These are phyloP conservation scores for Diplotaxis tenuifolia DNA, from an alignment of 345 rosid genomes.

Conservation along the genomic window DNA sequence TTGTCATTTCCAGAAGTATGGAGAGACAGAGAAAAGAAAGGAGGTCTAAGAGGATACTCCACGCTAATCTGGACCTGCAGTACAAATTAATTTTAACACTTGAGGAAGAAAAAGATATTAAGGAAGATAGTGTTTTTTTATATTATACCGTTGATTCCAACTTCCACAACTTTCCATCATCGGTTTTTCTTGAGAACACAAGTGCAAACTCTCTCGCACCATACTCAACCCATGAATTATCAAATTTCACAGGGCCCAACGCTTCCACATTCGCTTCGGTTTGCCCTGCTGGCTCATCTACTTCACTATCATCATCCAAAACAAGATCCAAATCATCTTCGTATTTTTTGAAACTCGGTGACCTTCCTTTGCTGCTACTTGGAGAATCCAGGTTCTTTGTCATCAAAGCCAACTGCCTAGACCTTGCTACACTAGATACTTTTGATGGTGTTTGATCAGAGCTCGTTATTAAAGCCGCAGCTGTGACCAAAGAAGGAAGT, in stretches of 20 bases:
- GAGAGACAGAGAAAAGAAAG: constrained; percentile 60
- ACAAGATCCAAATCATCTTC: constrained; percentile 71
- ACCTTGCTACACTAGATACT: constrained; percentile 51
- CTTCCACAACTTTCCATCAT: constrained; percentile 46
- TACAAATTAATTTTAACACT: constrained; percentile 19
- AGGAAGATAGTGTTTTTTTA: constrained; percentile 7
- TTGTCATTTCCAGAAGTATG: constrained; percentile 39
- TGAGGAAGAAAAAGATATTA: constrained; percentile 14
- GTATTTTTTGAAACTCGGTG: constrained; percentile 65
- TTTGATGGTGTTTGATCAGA: constrained; percentile 39
- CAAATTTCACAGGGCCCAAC: constrained; percentile 38
- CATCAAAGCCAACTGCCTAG: constrained; percentile 72
- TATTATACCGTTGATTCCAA: constrained; percentile 74
- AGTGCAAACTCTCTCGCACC: constrained; percentile 68
- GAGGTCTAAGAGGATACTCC: constrained; percentile 95
- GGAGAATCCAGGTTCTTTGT: constrained; percentile 77
- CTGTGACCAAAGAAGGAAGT: constrained; percentile 75
- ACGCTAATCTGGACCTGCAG: constrained; percentile 67
- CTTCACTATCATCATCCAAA: constrained; percentile 73
- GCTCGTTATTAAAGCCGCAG: constrained; percentile 45
- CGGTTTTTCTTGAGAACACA: constrained; percentile 52
- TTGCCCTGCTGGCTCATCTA: constrained; percentile 56
- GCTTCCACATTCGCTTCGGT: constrained; percentile 46
- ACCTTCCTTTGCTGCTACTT: constrained; percentile 46
- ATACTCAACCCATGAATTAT: constrained; percentile 67